phyloP scores from a whole-genome alignment of 2,329 filamentous ascomycete genomes.

The Pseudodiploospora longispora region DNA sequence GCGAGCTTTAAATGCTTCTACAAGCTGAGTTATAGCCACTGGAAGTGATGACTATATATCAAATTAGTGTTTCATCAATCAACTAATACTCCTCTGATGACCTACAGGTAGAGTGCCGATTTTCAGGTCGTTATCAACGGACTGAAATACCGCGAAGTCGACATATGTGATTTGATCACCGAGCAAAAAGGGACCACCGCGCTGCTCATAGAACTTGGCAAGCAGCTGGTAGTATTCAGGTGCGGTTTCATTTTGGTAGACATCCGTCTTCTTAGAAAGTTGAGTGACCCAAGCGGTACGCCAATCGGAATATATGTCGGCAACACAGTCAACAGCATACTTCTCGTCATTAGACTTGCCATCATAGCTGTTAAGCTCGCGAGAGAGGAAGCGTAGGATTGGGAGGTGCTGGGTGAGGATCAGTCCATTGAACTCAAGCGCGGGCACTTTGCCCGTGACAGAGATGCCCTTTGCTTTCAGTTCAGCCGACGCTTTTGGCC shows the following conservation, averaged over 20 bases:
- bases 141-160: slow-evolving; percentile 30
- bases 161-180: slow-evolving; percentile 27
- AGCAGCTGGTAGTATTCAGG: slow-evolving; percentile 21
- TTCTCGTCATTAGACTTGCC: slow-evolving; percentile 27
- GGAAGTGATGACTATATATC: too few species aligned
- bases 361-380: slow-evolving; percentile 26
- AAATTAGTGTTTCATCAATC: too few species aligned
- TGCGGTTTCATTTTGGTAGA: slow-evolving; percentile 22
- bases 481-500: slow-evolving; percentile 16
- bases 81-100: too few species aligned
- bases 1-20: too few species aligned
- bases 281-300: slow-evolving; percentile 19
- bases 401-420: slow-evolving; percentile 13
- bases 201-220: slow-evolving; percentile 19
- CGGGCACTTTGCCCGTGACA: slow-evolving; percentile 24
- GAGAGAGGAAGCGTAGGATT: slow-evolving; percentile 26
- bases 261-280: slow-evolving; percentile 14
- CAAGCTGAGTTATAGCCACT: too few species aligned
- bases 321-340: slow-evolving; percentile 25
- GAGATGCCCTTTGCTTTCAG: slow-evolving; percentile 19
- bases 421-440: slow-evolving; percentile 25
- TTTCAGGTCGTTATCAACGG: slow-evolving; percentile 27
- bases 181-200: slow-evolving; percentile 25
- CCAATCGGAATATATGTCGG: slow-evolving; percentile 31
- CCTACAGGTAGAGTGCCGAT: slow-evolving; percentile 11